These are phyloP conservation scores for Pestalotiopsis sp. DNA, from an alignment of 2,329 filamentous ascomycete genomes.

Conservation along the genomic window DNA sequence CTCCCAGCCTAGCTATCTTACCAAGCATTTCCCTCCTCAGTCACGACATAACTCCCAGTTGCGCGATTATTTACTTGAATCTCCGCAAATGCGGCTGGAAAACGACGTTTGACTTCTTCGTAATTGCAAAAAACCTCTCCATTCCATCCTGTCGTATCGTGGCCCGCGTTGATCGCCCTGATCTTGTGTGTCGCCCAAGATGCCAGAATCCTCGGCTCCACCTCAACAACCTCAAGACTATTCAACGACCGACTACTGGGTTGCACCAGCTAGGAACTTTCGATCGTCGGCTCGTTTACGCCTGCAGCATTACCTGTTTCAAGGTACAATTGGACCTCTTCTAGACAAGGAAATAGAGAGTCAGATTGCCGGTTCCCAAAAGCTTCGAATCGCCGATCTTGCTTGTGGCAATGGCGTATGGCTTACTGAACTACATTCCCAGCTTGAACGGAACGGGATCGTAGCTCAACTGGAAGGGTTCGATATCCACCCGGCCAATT, in stretches of 20 bases:
- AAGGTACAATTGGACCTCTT: conserved; percentile 26
- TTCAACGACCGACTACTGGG: conserved; percentile 23
- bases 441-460: conserved; percentile 18
- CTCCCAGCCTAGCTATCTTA: background rate
- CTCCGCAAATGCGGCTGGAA: background rate
- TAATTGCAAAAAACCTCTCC: background rate
- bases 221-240: conserved; percentile 53
- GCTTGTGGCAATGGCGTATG: conserved; percentile 29
- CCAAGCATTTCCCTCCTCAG: background rate
- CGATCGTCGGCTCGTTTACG: conserved; percentile 6
- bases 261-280: conserved; percentile 20
- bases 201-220: conserved; percentile 27
- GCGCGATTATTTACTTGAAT: background rate
- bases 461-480: conserved; percentile 23
- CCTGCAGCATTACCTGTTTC: conserved; percentile 2
- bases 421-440: conserved; percentile 21
- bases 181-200: conserved; percentile 35
- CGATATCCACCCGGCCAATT: conserved; percentile 25
- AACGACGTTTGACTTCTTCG: background rate
- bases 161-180: conserved; percentile 22
- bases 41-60: background rate
- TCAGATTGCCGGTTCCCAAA: conserved; percentile 9
- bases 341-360: conserved; percentile 15
- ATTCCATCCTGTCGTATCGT: background rate
- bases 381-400: conserved; percentile 24